Evolutionary conservation across 352 stramenopile genomes (phyloP).

Genomic region (Hyaloperonospora arabidopsidis): DNA sequence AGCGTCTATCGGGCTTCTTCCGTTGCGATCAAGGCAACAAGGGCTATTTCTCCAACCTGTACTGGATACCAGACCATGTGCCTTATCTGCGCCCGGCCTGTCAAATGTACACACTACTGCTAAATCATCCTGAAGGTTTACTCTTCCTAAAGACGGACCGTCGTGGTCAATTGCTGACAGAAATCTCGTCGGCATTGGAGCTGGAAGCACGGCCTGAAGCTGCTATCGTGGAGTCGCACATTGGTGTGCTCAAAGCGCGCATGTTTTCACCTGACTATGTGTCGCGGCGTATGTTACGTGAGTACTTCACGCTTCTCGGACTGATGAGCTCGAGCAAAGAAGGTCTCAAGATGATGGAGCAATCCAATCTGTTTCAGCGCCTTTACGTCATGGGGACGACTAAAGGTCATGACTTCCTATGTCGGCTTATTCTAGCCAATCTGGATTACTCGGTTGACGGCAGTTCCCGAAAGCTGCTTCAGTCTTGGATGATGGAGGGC

Average conservation of each 20-base stretch:
- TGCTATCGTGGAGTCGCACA: constrained; percentile 84
- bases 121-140: constrained; percentile 82
- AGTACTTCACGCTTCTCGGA: constrained; percentile 84
- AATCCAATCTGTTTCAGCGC: constrained; percentile 84
- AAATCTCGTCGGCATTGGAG: constrained; percentile 80
- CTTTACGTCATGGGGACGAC: constrained; percentile 83
- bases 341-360: constrained; percentile 87
- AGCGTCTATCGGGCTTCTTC: constrained; percentile 85
- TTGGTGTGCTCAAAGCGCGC: constrained; percentile 75
- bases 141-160: constrained; percentile 85
- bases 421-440: constrained; percentile 80
- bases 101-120: constrained; percentile 83
- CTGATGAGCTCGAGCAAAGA: constrained; percentile 87
- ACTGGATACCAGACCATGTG: constrained; percentile 86
- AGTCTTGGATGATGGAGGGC: constrained; percentile 83
- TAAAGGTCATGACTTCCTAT: constrained; percentile 86
- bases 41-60: constrained; percentile 82
- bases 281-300: constrained; percentile 78
- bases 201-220: constrained; percentile 78
- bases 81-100: constrained; percentile 82
- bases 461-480: constrained; percentile 77
- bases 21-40: constrained; percentile 86
- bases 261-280: constrained; percentile 87
- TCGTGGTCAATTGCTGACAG: constrained; percentile 71
- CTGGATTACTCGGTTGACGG: constrained; percentile 85